Evolutionary conservation across 768 basidiomycete genomes (phyloP).

Genomic region (Lactifluus subvellereus): DNA sequence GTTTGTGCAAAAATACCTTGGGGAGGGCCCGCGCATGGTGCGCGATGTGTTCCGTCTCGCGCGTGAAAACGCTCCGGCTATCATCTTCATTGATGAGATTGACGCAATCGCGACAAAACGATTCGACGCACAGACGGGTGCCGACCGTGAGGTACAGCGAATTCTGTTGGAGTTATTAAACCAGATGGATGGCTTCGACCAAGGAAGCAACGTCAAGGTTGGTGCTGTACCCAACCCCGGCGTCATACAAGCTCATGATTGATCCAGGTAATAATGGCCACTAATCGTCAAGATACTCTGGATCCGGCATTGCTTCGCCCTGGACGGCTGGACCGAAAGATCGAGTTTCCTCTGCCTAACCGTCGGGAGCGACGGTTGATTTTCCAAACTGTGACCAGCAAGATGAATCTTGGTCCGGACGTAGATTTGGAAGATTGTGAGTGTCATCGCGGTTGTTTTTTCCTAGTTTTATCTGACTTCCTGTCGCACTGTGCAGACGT

Average conservation of each 20-base stretch:
- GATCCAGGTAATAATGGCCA: constrained; percentile 95
- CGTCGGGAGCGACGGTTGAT: constrained; percentile 93
- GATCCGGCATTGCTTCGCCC: constrained; percentile 97
- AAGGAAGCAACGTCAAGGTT: constrained; percentile 97
- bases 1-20: constrained; percentile 99
- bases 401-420: constrained; percentile 98
- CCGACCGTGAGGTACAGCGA: constrained; percentile 97
- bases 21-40: constrained; percentile 99
- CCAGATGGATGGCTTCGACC: constrained; percentile 99
- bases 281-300: constrained; percentile 95
- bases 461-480: neutral
- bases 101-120: constrained; percentile 99
- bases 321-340: constrained; percentile 96
- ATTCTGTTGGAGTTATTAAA: constrained; percentile 94
- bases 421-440: constrained; percentile 97
- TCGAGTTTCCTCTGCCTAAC: constrained; percentile 94
- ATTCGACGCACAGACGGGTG: constrained; percentile 98
- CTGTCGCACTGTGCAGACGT: constrained; percentile 58
- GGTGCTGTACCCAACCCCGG: constrained; percentile 10
- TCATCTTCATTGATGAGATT: constrained; percentile 99
- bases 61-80: constrained; percentile 92
- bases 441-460: constrained; percentile 30
- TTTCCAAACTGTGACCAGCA: constrained; percentile 94
- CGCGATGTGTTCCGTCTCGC: constrained; percentile 98
- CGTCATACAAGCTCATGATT: neutral